Conservation (phyloP, 2,329 filamentous ascomycete species). For the Fusarium sp. region DNA sequence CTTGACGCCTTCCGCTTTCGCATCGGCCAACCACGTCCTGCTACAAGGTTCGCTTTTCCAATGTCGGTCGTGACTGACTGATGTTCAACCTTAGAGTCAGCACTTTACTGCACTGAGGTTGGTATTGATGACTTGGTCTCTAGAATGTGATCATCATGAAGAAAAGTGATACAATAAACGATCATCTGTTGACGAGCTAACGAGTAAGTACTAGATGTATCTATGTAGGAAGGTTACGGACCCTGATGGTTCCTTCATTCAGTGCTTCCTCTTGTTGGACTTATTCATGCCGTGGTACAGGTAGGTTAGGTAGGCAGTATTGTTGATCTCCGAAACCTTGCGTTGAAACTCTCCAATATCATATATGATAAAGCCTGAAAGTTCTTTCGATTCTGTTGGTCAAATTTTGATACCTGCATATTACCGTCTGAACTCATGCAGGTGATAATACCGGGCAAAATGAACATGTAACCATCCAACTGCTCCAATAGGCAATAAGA, state of each 20-base stretch:
- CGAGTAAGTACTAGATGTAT: neutral
- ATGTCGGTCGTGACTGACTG: conserved; percentile 12
- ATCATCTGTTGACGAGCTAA: neutral
- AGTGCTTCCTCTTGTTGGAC: neutral
- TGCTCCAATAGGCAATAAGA: conserved; percentile 10
- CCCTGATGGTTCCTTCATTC: conserved; percentile 2
- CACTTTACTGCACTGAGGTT: neutral
- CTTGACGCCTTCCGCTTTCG: conserved; percentile 5
- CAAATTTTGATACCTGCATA: neutral
- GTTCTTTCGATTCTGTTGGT: neutral
- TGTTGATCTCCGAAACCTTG: conserved; percentile 15
- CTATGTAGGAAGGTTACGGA: neutral
- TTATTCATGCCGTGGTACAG: neutral
- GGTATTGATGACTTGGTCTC: neutral
- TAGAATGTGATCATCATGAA: neutral
- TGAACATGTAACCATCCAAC: conserved; percentile 5
- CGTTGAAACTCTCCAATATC: neutral
- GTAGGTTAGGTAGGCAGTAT: neutral
- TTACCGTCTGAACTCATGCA: neutral
- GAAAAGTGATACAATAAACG: neutral
- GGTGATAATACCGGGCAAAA: neutral
- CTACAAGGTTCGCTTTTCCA: neutral
- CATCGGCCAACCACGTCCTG: neutral
- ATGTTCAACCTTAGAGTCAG: neutral
- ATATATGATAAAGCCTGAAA: neutral